These are phyloP conservation scores for Cercophora samala DNA, from an alignment of 495 filamentous ascomycete species.

Conservation along the genomic window DNA sequence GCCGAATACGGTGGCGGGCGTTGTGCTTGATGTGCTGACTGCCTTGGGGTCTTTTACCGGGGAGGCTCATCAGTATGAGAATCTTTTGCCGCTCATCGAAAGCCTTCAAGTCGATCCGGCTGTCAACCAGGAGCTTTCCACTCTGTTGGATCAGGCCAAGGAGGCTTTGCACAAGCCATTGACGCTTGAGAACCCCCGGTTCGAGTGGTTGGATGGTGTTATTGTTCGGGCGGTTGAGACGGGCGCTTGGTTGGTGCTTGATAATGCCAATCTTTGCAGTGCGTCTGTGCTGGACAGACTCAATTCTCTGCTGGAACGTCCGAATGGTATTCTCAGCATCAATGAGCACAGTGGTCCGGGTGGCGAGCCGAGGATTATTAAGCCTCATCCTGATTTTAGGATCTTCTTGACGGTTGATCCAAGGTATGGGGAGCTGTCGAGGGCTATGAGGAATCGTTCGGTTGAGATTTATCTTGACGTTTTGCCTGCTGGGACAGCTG, in stretches of 20 bases:
- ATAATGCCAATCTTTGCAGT: conserved; percentile 95
- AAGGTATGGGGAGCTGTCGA: conserved; percentile 85
- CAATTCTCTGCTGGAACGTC: conserved; percentile 85
- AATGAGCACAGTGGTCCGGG: conserved; percentile 84
- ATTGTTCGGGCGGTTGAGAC: conserved; percentile 81
- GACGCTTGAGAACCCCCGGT: conserved; percentile 65
- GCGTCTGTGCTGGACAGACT: conserved; percentile 90
- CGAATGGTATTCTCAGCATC: conserved; percentile 79
- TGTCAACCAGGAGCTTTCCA: conserved; percentile 27
- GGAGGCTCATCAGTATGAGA: conserved; percentile 30
- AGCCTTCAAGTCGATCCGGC: conserved; percentile 27
- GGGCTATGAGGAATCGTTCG: conserved; percentile 94
- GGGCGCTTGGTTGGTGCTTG: conserved; percentile 89
- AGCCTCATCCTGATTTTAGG: conserved; percentile 81
- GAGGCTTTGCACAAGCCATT: conserved; percentile 43
- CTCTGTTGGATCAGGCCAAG: conserved; percentile 31
- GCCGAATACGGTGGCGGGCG: conserved; percentile 40
- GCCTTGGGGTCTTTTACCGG: conserved; percentile 30
- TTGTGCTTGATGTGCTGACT: conserved; percentile 44
- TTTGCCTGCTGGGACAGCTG: conserved; percentile 19
- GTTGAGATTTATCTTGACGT: conserved; percentile 77
- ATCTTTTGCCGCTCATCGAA: conserved; percentile 34
- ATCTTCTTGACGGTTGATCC: conserved; percentile 95
- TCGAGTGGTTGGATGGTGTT: conserved; percentile 94
- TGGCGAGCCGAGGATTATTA: conserved; percentile 75